A percentile compares a stretch with the other conserved stretches of the same genome.
Evolutionary conservation across 495 filamentous ascomycete genomes (phyloP).

Genomic region (Annulohypoxylon stygium): DNA sequence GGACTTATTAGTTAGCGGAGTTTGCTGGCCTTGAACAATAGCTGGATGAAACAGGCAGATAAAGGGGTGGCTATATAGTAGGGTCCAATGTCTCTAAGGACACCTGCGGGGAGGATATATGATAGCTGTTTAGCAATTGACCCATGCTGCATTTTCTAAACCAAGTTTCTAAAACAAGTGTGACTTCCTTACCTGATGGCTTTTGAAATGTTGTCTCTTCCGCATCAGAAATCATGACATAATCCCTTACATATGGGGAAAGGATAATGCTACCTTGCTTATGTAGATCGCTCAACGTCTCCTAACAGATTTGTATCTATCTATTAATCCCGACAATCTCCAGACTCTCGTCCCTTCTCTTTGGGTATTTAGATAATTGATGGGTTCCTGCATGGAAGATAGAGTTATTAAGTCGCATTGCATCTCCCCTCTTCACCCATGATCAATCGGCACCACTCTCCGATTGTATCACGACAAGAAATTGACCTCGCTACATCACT

Average conservation of each 20-base stretch:
- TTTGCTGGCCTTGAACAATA: not conserved
- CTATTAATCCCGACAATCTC: not conserved
- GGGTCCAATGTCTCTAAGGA: not conserved
- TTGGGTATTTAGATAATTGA: not conserved
- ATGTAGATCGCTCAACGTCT: not conserved
- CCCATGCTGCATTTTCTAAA: not conserved
- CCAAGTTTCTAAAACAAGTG: not conserved
- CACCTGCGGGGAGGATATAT: too few relatives aligned
- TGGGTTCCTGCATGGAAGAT: not conserved
- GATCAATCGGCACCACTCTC: not conserved
- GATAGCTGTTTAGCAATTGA: not conserved
- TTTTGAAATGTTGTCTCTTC: not conserved
- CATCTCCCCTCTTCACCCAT: not conserved
- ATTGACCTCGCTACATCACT: not conserved
- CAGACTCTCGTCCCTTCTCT: not conserved
- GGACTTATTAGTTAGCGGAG: not conserved
- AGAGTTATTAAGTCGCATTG: not conserved
- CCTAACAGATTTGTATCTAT: not conserved
- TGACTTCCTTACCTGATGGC: not conserved
- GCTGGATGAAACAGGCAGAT: not conserved
- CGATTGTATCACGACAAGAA: not conserved
- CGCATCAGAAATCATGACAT: slow-evolving; percentile 2
- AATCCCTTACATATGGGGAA: slow-evolving; percentile 6
- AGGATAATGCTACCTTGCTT: not conserved
- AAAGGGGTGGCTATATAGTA: not conserved